phyloP scores from a whole-genome alignment of 768 basidiomycete species.

The Melanogaster broomeanus region DNA sequence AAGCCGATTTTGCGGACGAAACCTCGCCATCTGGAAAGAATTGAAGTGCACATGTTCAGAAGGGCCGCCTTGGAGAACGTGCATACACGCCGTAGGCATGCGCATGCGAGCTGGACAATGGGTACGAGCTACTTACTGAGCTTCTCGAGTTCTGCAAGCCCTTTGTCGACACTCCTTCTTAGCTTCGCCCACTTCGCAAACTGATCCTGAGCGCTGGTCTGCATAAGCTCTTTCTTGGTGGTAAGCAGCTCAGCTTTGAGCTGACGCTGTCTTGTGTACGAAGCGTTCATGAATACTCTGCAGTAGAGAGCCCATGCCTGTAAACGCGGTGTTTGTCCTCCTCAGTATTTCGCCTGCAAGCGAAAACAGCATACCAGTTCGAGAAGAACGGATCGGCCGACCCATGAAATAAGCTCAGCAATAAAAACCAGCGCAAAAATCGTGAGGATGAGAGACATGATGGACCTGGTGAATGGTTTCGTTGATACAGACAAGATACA shows the following conservation, averaged over 20 bases:
- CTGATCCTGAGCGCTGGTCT: constrained; percentile 94
- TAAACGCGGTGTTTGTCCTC: neutral
- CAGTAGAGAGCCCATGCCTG: constrained; percentile 78
- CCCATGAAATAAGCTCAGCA: constrained; percentile 85
- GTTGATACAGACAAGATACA: constrained; percentile 4
- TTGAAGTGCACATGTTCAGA: neutral
- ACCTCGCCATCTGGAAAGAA: constrained; percentile 62
- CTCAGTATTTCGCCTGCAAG: constrained; percentile 5
- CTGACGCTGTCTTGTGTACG: constrained; percentile 57
- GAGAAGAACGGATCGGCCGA: constrained; percentile 82
- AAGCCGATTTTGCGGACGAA: constrained; percentile 56
- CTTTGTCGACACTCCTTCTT: constrained; percentile 88
- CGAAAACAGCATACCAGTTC: constrained; percentile 61
- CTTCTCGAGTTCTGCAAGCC: constrained; percentile 85
- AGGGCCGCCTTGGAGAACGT: neutral
- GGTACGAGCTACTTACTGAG: constrained; percentile 64
- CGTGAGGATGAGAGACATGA: constrained; percentile 78
- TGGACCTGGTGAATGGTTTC: neutral
- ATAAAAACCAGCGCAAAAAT: constrained; percentile 83
- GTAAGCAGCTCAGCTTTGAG: constrained; percentile 80
- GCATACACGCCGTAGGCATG: constrained; percentile 1
- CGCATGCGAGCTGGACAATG: neutral
- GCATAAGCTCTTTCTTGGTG: constrained; percentile 81
- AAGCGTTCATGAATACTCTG: constrained; percentile 58
- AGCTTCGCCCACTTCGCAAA: constrained; percentile 99